Evolutionary conservation across 1,284 basidiomycete genomes (phyloP), one percentile per base, ranked within the genome.

Genomic region (Marasmius fiardii): DNA sequence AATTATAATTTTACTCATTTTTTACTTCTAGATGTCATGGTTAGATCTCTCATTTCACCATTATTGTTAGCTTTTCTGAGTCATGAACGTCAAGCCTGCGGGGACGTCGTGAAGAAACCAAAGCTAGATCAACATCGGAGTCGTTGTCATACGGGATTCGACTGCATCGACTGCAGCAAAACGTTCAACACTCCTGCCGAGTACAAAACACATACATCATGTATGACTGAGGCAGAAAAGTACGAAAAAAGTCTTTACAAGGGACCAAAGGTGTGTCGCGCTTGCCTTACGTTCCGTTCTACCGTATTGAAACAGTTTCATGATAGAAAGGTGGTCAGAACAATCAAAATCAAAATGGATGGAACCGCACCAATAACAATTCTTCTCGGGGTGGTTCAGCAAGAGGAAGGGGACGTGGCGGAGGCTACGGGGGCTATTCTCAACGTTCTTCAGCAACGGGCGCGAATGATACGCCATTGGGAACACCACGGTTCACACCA

Each of bases 171-270:
- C 67, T 95, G 93, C 71, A 88, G 85, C 21, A 88, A 79, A 52
- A 90, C 90, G 0, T 95, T 95, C 73, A 74, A 81, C 47, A 79
- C 79, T 11, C 86, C 86, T 2, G 78, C 79, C 7, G 84, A 93
- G 58, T 95, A 86, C 79, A 93, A 92, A 70, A 73, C 71, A 1
- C 93, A 96, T 67, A 95, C 90, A 12, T 78, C 82, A 23, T 96
- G 93, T 69, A 86, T 96, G 50, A 85, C 81, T 53, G 93, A 96
- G 72, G 93, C 91, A 3, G 90, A 96, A 69, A 95, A 95, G 70
- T 95, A 96, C 67, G 86, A 96, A 74, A 92, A 92, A 67, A 75
- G 78, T 55, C 69, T 95, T 52, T 95, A 94, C 72, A 90, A 90
- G 68, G 90, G 88, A 20, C 81, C 85, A 5, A 90, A 88, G 71